phyloP scores from a whole-genome alignment of 2,329 filamentous ascomycete species.

The Monilinia fructicola region DNA sequence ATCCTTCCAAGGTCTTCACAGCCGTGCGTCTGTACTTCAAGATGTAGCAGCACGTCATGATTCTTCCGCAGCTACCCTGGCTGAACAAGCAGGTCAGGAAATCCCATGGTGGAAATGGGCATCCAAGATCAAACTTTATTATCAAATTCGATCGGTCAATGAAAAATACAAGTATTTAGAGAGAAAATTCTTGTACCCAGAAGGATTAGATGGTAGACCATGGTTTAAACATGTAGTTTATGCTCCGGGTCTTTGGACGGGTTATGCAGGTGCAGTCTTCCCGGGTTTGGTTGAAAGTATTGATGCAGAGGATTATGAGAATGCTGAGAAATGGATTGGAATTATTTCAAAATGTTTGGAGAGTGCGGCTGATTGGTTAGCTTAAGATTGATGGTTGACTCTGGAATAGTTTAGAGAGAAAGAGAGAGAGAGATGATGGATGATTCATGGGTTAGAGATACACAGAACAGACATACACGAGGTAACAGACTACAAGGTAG shows the following conservation, averaged over 20 bases:
- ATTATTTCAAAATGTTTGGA: conserved; percentile 50
- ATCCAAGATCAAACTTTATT: conserved; percentile 62
- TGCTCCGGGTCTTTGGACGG: conserved; percentile 87
- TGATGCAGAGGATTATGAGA: conserved; percentile 56
- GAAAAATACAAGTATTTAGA: conserved; percentile 82
- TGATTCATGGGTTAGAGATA: too few relatives aligned
- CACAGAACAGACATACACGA: too few relatives aligned
- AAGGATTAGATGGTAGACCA: conserved; percentile 72
- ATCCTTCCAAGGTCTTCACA: conserved; percentile 36
- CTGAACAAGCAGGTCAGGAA: conserved; percentile 49
- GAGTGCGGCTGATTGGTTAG: not conserved
- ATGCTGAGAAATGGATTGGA: conserved; percentile 57
- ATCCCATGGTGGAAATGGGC: conserved; percentile 80
- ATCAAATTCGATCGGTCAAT: conserved; percentile 67
- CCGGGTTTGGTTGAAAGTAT: conserved; percentile 63
- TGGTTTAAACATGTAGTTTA: conserved; percentile 98
- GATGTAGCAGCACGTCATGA: conserved; percentile 36
- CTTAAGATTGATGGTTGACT: not conserved
- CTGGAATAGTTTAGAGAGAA: too few relatives aligned
- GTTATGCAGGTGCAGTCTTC: conserved; percentile 75
- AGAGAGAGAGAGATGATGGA: too few relatives aligned
- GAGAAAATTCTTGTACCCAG: conserved; percentile 71
- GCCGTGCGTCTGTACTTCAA: conserved; percentile 33
- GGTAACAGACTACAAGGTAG: too few relatives aligned
- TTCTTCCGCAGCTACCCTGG: conserved; percentile 34